These are phyloP conservation scores for Pyricularia grisea DNA, from an alignment of 2,329 filamentous ascomycete genomes.

Conservation along the genomic window DNA sequence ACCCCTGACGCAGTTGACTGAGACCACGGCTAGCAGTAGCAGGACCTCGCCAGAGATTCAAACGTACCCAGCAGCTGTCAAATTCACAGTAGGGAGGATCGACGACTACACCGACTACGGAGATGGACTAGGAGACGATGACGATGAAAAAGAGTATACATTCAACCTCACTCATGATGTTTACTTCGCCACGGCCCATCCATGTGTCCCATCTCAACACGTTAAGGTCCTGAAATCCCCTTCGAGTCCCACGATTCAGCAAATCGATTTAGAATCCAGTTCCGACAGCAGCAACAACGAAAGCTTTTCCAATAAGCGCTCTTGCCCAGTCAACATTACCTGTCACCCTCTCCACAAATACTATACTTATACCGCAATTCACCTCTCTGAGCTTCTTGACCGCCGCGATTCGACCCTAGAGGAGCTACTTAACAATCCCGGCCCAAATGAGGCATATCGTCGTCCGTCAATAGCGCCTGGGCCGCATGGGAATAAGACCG, in stretches of 20 bases:
- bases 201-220: slow-evolving; percentile 48
- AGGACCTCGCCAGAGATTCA: slow-evolving; percentile 20
- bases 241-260: slow-evolving; percentile 48
- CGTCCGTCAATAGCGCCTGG: slow-evolving; percentile 19
- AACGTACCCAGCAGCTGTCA: slow-evolving; percentile 29
- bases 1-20: slow-evolving; percentile 23
- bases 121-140: slow-evolving; percentile 24
- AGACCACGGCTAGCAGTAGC: slow-evolving; percentile 10
- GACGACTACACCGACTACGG: slow-evolving; percentile 2
- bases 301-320: slow-evolving; percentile 29
- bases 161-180: slow-evolving; percentile 47
- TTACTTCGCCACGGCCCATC: slow-evolving; percentile 57
- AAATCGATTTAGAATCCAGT: slow-evolving; percentile 41
- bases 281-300: slow-evolving; percentile 12
- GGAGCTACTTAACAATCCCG: slow-evolving; percentile 26
- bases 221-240: slow-evolving; percentile 50
- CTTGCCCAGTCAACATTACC: slow-evolving; percentile 37
- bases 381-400: slow-evolving; percentile 46
- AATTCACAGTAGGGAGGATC: slow-evolving; percentile 27
- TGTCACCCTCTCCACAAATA: slow-evolving; percentile 56
- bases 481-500: slow-evolving; percentile 19
- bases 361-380: slow-evolving; percentile 50
- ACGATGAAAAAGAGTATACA: slow-evolving; percentile 27
- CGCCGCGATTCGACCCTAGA: slow-evolving; percentile 35
- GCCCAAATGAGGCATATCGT: slow-evolving; percentile 14